Conservation (phyloP, 805 yeast genomes). For the Metschnikowia baotianmanensis region DNA sequence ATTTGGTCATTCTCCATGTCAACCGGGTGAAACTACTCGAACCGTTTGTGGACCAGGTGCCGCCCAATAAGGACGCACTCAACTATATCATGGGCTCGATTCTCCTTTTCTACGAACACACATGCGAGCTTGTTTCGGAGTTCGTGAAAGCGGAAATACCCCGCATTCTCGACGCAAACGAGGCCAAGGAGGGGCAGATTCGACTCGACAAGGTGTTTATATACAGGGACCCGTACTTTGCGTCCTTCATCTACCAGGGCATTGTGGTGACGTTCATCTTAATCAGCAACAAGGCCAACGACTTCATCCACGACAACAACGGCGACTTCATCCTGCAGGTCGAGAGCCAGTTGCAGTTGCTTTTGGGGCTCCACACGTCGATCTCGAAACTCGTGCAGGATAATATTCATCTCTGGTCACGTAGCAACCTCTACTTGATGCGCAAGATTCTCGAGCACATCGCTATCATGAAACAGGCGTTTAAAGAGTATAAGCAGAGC, state of each 20-base stretch:
- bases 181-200: constrained; percentile 10
- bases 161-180: constrained; percentile 8
- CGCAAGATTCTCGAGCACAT: constrained; percentile 31
- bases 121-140: constrained; percentile 13
- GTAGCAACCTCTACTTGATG: constrained; percentile 31
- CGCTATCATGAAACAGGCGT: constrained; percentile 19
- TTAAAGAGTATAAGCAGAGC: constrained; percentile 3
- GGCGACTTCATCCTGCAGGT: constrained; percentile 23
- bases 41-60: constrained; percentile 45
- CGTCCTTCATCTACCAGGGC: constrained; percentile 50
- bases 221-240: constrained; percentile 44
- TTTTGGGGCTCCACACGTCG: constrained; percentile 26
- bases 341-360: constrained; percentile 23
- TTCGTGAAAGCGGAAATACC: constrained; percentile 15
- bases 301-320: constrained; percentile 25
- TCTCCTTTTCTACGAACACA: constrained; percentile 26
- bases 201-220: constrained; percentile 37
- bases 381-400: constrained; percentile 20
- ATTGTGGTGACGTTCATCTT: constrained; percentile 49
- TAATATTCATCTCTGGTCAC: constrained; percentile 32
- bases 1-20: constrained; percentile 47
- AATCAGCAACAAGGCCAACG: constrained; percentile 41
- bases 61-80: constrained; percentile 31
- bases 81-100: constrained; percentile 35
- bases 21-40: constrained; percentile 52